Evolutionary conservation across 495 filamentous ascomycete species (phyloP).

Genomic region (Lindgomyces ingoldianus): DNA sequence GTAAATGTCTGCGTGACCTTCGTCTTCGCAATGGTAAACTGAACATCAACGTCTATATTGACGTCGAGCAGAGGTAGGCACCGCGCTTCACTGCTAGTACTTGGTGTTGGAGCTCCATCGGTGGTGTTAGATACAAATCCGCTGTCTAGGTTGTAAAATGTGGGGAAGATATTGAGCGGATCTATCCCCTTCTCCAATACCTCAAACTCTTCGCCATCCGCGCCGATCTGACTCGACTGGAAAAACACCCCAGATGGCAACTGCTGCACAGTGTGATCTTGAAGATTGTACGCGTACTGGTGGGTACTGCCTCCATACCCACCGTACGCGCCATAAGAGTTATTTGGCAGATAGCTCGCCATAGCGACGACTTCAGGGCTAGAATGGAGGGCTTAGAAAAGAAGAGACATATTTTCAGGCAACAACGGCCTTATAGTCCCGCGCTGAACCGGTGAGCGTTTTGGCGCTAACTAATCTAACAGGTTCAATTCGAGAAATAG

Average conservation of each 20-base stretch:
- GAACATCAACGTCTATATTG: background rate
- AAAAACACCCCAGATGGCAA: conserved; percentile 3
- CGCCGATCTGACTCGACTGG: background rate
- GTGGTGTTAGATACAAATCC: background rate
- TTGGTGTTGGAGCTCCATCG: background rate
- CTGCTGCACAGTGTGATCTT: conserved; percentile 1
- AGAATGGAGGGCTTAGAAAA: background rate
- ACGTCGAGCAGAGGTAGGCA: conserved; percentile 7
- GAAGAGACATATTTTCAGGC: background rate
- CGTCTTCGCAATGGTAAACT: background rate
- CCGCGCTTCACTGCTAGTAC: background rate
- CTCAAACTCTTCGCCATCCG: background rate
- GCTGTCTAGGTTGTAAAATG: background rate
- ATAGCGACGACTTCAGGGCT: background rate
- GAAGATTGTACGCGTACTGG: background rate
- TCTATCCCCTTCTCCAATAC: background rate
- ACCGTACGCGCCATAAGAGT: background rate
- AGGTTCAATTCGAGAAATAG: too few species aligned
- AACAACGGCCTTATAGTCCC: background rate
- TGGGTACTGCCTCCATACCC: background rate
- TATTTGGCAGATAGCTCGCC: background rate
- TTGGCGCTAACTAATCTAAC: too few species aligned
- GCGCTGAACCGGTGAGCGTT: background rate
- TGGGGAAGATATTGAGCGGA: conserved; percentile 1
- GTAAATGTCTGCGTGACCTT: background rate